Evolutionary conservation across 805 yeast genomes (phyloP).

Genomic region (Candida parachauliodes): DNA sequence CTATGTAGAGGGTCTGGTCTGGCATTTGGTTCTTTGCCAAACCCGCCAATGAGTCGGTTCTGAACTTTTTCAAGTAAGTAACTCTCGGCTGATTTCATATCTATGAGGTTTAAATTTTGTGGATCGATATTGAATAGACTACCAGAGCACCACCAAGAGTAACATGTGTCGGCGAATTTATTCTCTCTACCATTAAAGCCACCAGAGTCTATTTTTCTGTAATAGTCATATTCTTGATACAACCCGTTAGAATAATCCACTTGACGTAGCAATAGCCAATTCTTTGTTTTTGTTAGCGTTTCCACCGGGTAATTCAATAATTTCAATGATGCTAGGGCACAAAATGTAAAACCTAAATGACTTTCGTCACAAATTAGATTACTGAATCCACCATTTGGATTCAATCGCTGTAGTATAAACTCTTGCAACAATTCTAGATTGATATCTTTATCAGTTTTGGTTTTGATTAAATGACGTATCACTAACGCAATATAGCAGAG

Average conservation of each 20-base stretch:
- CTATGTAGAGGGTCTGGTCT: slow-evolving; percentile 72
- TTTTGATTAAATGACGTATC: slow-evolving; percentile 50
- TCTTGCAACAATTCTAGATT: slow-evolving; percentile 35
- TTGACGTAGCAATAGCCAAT: slow-evolving; percentile 68
- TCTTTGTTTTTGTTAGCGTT: slow-evolving; percentile 34
- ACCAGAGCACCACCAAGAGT: slow-evolving; percentile 78
- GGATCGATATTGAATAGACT: slow-evolving; percentile 44
- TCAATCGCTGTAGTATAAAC: slow-evolving; percentile 28
- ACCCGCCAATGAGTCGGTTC: slow-evolving; percentile 68
- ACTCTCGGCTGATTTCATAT: slow-evolving; percentile 28
- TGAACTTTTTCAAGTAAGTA: slow-evolving; percentile 59
- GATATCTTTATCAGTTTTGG: slow-evolving; percentile 27
- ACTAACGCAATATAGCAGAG: slow-evolving; percentile 71
- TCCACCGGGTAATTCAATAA: slow-evolving; percentile 29
- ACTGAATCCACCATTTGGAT: slow-evolving; percentile 72
- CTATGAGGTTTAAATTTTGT: slow-evolving; percentile 25
- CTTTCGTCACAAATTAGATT: slow-evolving; percentile 52
- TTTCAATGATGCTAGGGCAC: slow-evolving; percentile 65
- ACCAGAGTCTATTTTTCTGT: slow-evolving; percentile 52
- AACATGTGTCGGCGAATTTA: slow-evolving; percentile 83
- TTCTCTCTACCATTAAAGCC: slow-evolving; percentile 87
- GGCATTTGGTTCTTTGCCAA: slow-evolving; percentile 60
- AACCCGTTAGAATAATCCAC: slow-evolving; percentile 34
- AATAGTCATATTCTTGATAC: slow-evolving; percentile 20
- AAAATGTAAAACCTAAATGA: slow-evolving; percentile 85